phyloP scores from a whole-genome alignment of 2,329 filamentous ascomycete species.

The Aspergillus arachidicola region DNA sequence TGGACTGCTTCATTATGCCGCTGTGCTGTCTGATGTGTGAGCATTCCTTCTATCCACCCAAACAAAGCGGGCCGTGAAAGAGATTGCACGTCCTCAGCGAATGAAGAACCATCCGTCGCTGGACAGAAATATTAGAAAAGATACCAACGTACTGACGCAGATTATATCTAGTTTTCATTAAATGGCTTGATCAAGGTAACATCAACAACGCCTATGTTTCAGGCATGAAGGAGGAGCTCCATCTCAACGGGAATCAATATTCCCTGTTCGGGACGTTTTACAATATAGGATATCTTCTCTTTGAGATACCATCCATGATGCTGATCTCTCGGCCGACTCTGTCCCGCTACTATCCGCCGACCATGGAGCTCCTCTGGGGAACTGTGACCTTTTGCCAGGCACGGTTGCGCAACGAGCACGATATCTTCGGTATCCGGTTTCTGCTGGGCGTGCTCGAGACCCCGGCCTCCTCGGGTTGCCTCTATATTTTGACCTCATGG shows the following conservation, averaged over 20 bases:
- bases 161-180: neutral
- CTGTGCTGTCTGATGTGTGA: too few relatives aligned
- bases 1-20: too few relatives aligned
- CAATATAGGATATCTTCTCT: conserved; percentile 34
- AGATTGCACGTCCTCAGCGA: too few relatives aligned
- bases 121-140: too few relatives aligned
- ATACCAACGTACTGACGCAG: too few relatives aligned
- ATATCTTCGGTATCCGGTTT: conserved; percentile 38
- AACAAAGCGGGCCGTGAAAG: too few relatives aligned
- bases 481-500: conserved; percentile 29
- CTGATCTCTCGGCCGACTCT: conserved; percentile 33
- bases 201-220: conserved; percentile 39
- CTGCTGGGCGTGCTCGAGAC: conserved; percentile 38
- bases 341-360: conserved; percentile 20
- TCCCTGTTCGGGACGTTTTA: conserved; percentile 38
- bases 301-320: conserved; percentile 33
- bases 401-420: conserved; percentile 33
- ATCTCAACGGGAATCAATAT: conserved; percentile 33
- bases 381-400: conserved; percentile 39
- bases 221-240: conserved; percentile 36
- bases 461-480: conserved; percentile 8
- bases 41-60: too few relatives aligned
- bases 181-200: conserved; percentile 29
- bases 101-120: too few relatives aligned
- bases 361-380: conserved; percentile 28